Base-by-base conservation (phyloP, 352 stramenopile species). In the Globisporangium megalacanthum region DNA sequence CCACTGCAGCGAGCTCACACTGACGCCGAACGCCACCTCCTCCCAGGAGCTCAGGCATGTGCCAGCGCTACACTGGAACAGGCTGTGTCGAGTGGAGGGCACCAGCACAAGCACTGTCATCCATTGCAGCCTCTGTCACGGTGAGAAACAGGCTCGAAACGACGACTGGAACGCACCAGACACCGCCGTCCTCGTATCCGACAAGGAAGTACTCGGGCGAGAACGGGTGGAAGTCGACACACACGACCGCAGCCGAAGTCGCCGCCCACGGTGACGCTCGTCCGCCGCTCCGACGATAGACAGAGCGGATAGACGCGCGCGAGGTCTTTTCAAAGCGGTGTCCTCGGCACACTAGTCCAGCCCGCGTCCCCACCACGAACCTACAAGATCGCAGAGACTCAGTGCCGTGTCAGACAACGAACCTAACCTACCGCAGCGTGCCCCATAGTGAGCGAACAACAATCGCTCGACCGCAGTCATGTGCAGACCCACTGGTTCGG, bases 191-290 rank as follows among this genome's bases (percentile, higher is more conserved):
- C 39, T 72, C 66, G 45, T 86, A 90, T 0, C 80, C 80, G 2
- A 74, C 80, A 20, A 90, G 72, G 41, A 90, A 88, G 62, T 87
- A 87, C 22, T 69, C 54, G 0, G 56, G 20, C 11, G 69, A 46
- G 22, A 80, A 73, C 19, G 77, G 77, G 54, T 87, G 72, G 37
- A 84, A 86, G 13, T 67, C 77, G 41, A 88, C 73, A 42, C 57
- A 69, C 1, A 77, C 73, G 37, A 85, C 74, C 14, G 54, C 72
- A 44, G 49, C 56, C 22, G 25, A 29, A 29, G 46, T 20, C 8
- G 15, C 19, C 36, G 50, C n/a, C 9, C n/a, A 29, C 31, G 0
- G 19, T 22, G 19, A 19, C 15, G 15, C 41, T 47, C 41, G 41
- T 6, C 41, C 41, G n/a, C 46, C 20, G 46, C 49, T 14, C 11